Conservation (phyloP, 805 yeast genomes). For the Starmerella gropengiesseri region DNA sequence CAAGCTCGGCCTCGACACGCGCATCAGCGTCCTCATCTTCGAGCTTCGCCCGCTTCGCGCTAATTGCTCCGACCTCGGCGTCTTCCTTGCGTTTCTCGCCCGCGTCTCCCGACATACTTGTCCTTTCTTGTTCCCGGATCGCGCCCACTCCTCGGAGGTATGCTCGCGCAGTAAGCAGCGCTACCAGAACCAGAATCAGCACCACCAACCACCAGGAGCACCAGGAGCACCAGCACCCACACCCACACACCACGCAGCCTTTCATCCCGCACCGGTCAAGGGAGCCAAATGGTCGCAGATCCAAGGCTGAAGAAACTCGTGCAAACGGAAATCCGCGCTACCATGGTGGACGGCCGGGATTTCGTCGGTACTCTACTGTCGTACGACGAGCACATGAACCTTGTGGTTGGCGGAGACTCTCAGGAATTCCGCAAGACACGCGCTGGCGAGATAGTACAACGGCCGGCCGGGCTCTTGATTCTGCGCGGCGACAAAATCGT, state of each 20-base stretch:
- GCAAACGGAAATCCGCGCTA: constrained; percentile 59
- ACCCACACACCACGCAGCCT: too few species aligned
- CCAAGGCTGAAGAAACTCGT: constrained; percentile 50
- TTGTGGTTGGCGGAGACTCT: constrained; percentile 66
- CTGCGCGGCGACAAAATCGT: constrained; percentile 82
- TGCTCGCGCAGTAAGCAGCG: constrained; percentile 5
- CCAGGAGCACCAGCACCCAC: too few species aligned
- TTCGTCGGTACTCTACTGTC: constrained; percentile 74
- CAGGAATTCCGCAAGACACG: constrained; percentile 73
- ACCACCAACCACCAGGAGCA: too few species aligned
- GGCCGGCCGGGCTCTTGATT: constrained; percentile 70
- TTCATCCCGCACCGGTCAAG: too few species aligned
- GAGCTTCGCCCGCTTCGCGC: constrained; percentile 3
- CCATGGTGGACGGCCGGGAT: constrained; percentile 66
- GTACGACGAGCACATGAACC: constrained; percentile 76
- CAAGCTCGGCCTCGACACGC: constrained; percentile 9
- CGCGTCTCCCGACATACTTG: neutral
- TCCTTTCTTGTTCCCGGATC: neutral
- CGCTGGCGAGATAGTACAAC: constrained; percentile 49
- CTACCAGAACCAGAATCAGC: too few species aligned
- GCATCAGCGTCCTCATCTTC: constrained; percentile 8
- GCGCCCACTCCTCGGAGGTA: too few species aligned
- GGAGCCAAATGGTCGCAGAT: constrained; percentile 10
- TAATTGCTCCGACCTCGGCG: neutral
- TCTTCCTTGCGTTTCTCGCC: constrained; percentile 3